phyloP scores from a whole-genome alignment of 1,284 basidiomycete species.

The Phylloporus gajari region DNA sequence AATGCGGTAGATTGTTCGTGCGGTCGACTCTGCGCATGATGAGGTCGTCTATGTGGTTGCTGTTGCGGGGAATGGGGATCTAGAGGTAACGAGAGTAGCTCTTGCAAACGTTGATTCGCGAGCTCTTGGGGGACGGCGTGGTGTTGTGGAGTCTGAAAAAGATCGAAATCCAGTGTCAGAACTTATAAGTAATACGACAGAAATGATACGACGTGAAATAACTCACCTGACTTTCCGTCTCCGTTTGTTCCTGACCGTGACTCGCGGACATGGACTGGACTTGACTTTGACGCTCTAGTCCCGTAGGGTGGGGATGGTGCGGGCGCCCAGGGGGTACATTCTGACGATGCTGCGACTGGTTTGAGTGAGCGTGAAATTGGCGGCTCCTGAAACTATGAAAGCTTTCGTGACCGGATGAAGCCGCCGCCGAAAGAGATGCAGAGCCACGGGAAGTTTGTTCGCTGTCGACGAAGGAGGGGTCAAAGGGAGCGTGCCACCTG shows the following conservation, averaged over 20 bases:
- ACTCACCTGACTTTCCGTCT: conserved; percentile 17
- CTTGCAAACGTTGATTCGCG: conserved; percentile 35
- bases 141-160: conserved; percentile 12
- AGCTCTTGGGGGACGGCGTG: conserved; percentile 17
- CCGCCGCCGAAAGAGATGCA: not conserved
- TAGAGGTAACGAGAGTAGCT: conserved; percentile 35
- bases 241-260: conserved; percentile 10
- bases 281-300: not conserved
- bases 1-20: not conserved
- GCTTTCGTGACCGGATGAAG: not conserved
- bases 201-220: not conserved
- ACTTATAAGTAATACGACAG: no score
- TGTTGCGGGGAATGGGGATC: conserved; percentile 7
- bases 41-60: not conserved
- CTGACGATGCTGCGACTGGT: conserved; percentile 20
- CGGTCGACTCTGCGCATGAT: no score
- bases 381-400: conserved; percentile 9
- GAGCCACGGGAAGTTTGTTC: conserved; percentile 3
- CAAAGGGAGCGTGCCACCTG: conserved; percentile 37
- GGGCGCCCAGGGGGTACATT: conserved; percentile 22
- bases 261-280: not conserved
- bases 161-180: not conserved
- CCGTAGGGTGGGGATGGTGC: not conserved
- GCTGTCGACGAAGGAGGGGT: conserved; percentile 20
- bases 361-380: not conserved